A percentile compares a stretch with the other conserved stretches of the same genome.
These are phyloP conservation scores for Sporopachydermia quercuum DNA, from an alignment of 805 yeast species.

Conservation along the genomic window DNA sequence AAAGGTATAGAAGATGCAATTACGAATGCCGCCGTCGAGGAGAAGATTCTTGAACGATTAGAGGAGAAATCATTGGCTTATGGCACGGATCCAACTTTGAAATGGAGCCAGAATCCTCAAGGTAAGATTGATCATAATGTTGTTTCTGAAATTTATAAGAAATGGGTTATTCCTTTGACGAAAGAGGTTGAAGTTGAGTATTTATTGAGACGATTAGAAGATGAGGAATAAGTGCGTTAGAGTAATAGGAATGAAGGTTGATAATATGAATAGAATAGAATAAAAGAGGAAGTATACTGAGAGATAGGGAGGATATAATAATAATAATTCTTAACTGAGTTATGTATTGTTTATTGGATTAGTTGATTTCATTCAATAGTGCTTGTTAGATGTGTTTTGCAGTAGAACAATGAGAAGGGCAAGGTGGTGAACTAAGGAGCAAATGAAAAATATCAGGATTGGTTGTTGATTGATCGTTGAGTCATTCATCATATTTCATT, in stretches of 20 bases:
- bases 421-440: too few species aligned
- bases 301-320: not conserved
- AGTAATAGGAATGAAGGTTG: too few species aligned
- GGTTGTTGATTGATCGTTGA: too few species aligned
- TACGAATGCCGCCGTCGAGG: conserved; percentile 80
- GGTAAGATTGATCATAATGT: conserved; percentile 72
- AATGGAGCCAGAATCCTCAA: conserved; percentile 49
- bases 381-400: too few species aligned
- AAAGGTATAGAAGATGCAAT: conserved; percentile 66
- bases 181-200: conserved; percentile 93
- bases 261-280: too few species aligned
- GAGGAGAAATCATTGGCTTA: conserved; percentile 70
- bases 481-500: too few species aligned
- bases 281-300: not conserved
- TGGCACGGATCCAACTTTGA: conserved; percentile 76
- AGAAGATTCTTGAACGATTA: conserved; percentile 63
- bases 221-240: conserved; percentile 21
- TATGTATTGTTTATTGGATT: not conserved
- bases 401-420: too few species aligned
- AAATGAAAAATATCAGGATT: too few species aligned
- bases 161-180: conserved; percentile 84
- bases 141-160: conserved; percentile 71
- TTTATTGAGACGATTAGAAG: conserved; percentile 67
- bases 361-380: not conserved
- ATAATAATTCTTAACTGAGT: not conserved